Conservation (phyloP, 2,329 filamentous ascomycete species). For the Sarocladium kiliense region DNA sequence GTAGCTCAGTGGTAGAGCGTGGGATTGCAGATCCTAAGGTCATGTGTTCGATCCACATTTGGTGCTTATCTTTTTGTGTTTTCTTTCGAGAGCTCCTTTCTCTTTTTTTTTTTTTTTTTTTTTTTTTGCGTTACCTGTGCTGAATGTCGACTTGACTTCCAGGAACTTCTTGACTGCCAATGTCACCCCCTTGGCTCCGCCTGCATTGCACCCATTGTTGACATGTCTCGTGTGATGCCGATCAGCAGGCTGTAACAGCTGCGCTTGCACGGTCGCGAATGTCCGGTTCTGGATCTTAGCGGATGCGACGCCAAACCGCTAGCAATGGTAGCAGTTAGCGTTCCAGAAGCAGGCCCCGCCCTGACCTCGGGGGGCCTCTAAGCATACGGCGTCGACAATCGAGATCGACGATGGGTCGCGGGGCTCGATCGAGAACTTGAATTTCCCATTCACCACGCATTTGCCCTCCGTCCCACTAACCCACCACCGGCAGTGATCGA, state of each 20-base stretch:
- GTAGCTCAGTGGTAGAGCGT: too few relatives aligned
- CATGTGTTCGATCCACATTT: conserved; percentile 9
- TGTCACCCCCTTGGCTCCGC: too few relatives aligned
- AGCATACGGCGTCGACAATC: neutral
- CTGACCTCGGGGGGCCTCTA: neutral
- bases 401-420: neutral
- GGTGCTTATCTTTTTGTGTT: conserved; percentile 1
- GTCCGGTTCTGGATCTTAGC: neutral
- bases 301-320: neutral
- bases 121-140: neutral
- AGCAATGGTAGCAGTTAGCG: neutral
- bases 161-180: neutral
- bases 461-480: too few relatives aligned
- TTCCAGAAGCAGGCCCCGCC: neutral
- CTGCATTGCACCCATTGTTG: too few relatives aligned
- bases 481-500: too few relatives aligned
- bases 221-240: too few relatives aligned
- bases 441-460: too few relatives aligned
- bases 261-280: neutral
- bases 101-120: neutral
- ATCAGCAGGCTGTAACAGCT: neutral
- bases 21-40: conserved; percentile 4
- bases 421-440: neutral
- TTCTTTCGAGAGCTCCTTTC: neutral
- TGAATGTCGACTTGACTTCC: neutral